phyloP scores from a whole-genome alignment of 805 yeast genomes.

The Yarrowia keelungensis region DNA sequence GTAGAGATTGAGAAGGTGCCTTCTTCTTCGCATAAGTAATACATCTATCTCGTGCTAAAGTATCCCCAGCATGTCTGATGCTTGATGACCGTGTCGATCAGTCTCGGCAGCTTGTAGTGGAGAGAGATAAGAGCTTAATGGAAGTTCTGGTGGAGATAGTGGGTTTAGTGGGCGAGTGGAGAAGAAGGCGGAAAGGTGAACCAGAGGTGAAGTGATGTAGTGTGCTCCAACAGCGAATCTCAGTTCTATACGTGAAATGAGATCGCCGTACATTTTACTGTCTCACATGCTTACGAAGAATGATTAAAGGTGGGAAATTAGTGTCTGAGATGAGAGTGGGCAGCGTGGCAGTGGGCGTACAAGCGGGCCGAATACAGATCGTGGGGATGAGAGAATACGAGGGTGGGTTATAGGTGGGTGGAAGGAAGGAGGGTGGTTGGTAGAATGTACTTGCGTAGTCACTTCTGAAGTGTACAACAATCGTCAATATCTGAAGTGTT shows the following conservation, averaged over 20 bases:
- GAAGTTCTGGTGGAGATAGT: constrained; percentile 1
- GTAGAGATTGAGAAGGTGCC: neutral
- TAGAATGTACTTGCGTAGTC: too few species aligned
- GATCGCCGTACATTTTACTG: neutral
- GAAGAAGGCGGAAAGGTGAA: neutral
- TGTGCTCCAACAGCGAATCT: too few species aligned
- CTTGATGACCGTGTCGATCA: constrained; percentile 20
- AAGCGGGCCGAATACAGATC: too few species aligned
- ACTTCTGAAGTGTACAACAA: too few species aligned
- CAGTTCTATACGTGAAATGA: too few species aligned
- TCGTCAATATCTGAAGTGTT: too few species aligned
- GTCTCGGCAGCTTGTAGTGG: constrained; percentile 18
- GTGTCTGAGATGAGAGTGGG: constrained; percentile 2
- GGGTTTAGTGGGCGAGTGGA: constrained; percentile 9
- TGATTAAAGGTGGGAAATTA: neutral
- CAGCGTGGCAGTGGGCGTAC: neutral
- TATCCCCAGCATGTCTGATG: constrained; percentile 1
- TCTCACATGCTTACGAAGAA: neutral
- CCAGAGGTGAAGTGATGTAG: too few species aligned
- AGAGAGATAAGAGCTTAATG: constrained; percentile 17
- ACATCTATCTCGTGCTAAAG: neutral
- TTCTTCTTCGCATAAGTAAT: neutral
- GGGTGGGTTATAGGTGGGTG: too few species aligned
- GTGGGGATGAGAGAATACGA: too few species aligned
- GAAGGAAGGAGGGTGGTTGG: too few species aligned